phyloP scores from a whole-genome alignment of 306 rosid species.

The Ormosia emarginata region DNA sequence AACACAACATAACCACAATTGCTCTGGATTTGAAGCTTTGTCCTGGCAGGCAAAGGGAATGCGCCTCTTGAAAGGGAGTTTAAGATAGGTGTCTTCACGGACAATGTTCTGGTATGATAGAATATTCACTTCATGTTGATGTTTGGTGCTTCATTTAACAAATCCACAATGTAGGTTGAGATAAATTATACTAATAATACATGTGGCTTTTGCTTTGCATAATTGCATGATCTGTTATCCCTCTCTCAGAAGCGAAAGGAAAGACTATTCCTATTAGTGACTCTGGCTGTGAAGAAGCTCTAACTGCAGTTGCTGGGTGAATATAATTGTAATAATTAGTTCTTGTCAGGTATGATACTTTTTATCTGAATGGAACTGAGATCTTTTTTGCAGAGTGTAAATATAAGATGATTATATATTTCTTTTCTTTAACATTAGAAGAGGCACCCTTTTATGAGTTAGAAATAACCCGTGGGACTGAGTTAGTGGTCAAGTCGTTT shows the following conservation, averaged over 20 bases:
- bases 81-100: not conserved
- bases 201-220: not conserved
- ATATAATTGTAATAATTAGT: not conserved
- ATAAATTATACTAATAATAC: not conserved
- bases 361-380: not conserved
- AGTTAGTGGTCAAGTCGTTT: not conserved
- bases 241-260: not conserved
- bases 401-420: slow-evolving; percentile 9
- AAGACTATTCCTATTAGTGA: not conserved
- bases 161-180: not conserved
- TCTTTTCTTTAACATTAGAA: not conserved
- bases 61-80: slow-evolving; percentile 7
- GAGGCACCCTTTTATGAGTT: not conserved
- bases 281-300: slow-evolving; percentile 10
- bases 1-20: slow-evolving; percentile 10
- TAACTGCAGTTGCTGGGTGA: slow-evolving; percentile 10
- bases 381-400: not conserved
- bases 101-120: slow-evolving; percentile 8
- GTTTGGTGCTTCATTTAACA: not conserved
- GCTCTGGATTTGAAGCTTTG: slow-evolving; percentile 17
- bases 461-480: not conserved
- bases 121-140: slow-evolving; percentile 1
- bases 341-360: not conserved
- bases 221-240: slow-evolving; percentile 1
- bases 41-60: slow-evolving; percentile 6